A percentile compares a stretch with the other conserved stretches of the same genome.
Conservation (phyloP, 2,329 filamentous ascomycete species). For the Fusarium decemcellulare region DNA sequence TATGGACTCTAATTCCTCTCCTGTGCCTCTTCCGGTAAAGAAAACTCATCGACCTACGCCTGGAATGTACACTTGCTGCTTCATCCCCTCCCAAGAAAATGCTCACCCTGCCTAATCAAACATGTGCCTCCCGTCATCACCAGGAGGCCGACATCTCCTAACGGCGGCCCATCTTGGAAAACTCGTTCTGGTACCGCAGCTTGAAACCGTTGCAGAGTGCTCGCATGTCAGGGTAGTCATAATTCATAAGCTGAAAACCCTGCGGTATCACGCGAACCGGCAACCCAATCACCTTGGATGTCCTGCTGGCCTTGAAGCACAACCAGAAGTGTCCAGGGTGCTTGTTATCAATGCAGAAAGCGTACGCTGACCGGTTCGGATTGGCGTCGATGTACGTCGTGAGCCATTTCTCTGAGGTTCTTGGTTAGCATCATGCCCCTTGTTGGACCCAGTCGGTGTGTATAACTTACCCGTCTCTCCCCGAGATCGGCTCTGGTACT, state of each 20-base stretch:
- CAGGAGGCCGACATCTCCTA: conserved; percentile 33
- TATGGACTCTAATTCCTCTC: conserved; percentile 19
- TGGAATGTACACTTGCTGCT: conserved; percentile 33
- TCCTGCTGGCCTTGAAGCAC: conserved; percentile 92
- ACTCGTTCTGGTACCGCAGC: conserved; percentile 77
- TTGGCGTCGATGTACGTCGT: conserved; percentile 97
- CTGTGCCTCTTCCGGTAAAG: conserved; percentile 17
- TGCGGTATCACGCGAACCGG: conserved; percentile 92
- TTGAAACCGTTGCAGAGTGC: conserved; percentile 98
- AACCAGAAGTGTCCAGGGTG: conserved; percentile 96
- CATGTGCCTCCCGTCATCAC: conserved; percentile 12
- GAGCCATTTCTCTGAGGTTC: conserved; percentile 86
- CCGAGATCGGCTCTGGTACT: conserved; percentile 87
- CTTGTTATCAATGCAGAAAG: conserved; percentile 94
- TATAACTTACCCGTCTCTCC: conserved; percentile 84
- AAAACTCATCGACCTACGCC: conserved; percentile 34
- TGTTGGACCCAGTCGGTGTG: not conserved
- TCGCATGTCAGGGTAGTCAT: conserved; percentile 93
- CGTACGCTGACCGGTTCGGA: conserved; percentile 92
- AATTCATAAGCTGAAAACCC: conserved; percentile 91
- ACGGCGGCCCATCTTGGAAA: conserved; percentile 70
- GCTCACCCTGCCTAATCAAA: conserved; percentile 31
- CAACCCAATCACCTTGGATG: conserved; percentile 82
- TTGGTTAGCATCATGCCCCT: conserved; percentile 36
- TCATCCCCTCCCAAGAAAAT: conserved; percentile 21